Percentiles rank a stretch among this genome's conserved stretches.
Evolutionary conservation across 148 eudicot genomes (phyloP).

Genomic region (Simmondsia chinensis): DNA sequence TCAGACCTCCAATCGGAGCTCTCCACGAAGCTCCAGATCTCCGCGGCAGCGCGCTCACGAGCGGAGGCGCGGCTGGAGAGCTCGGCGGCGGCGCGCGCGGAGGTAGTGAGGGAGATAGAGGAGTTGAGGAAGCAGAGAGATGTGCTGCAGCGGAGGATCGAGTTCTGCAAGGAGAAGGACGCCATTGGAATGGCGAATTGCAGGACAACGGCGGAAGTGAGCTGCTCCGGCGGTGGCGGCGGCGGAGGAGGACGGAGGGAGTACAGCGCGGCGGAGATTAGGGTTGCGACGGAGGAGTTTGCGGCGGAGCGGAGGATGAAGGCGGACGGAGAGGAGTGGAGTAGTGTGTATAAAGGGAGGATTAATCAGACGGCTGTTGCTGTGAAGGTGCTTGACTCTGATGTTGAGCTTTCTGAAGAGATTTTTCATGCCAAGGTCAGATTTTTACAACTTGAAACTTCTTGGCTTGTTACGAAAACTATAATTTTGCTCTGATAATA

Average conservation of each 20-base stretch:
- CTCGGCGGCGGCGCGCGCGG: slow-evolving; percentile 26
- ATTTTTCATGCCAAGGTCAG: slow-evolving; percentile 45
- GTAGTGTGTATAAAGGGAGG: slow-evolving; percentile 45
- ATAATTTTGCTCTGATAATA: too few relatives aligned
- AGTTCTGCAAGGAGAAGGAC: slow-evolving; percentile 69
- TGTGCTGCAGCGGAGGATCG: slow-evolving; percentile 55
- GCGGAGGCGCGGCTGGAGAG: slow-evolving; percentile 41
- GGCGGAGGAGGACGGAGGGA: slow-evolving; percentile 41
- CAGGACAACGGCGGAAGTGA: slow-evolving; percentile 12
- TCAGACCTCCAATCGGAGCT: slow-evolving; percentile 55
- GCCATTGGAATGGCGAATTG: slow-evolving; percentile 49
- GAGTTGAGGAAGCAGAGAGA: slow-evolving; percentile 54
- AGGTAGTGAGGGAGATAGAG: slow-evolving; percentile 56
- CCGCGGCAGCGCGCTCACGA: slow-evolving; percentile 26
- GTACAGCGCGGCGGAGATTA: slow-evolving; percentile 47
- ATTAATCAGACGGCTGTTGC: slow-evolving; percentile 40
- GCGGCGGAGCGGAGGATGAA: slow-evolving; percentile 39
- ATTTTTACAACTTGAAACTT: too few relatives aligned
- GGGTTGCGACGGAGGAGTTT: slow-evolving; percentile 52
- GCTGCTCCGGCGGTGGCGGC: too few relatives aligned
- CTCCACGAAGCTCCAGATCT: slow-evolving; percentile 41
- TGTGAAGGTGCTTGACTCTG: slow-evolving; percentile 32
- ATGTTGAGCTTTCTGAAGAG: slow-evolving; percentile 21
- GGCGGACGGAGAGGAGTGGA: slow-evolving; percentile 32
- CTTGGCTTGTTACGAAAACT: too few relatives aligned